Percentiles rank a stretch among this genome's conserved stretches.
These are phyloP conservation scores for Xerocomellus chrysenteron DNA, from an alignment of 768 basidiomycete species.

Conservation along the genomic window DNA sequence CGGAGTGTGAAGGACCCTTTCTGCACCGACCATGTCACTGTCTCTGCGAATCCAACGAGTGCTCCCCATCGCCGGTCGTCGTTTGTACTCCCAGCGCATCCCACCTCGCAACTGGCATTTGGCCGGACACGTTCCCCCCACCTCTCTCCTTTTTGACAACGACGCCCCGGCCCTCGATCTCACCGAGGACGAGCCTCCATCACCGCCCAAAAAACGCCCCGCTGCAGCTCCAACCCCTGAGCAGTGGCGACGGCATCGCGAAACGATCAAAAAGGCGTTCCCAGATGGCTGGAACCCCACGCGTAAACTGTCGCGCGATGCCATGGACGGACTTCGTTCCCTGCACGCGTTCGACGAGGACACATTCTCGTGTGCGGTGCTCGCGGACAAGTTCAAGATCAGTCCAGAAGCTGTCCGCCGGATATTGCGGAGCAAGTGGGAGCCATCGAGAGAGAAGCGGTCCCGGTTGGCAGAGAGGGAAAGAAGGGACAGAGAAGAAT, in stretches of 20 bases:
- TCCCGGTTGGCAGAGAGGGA: constrained; percentile 50
- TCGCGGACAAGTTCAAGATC: constrained; percentile 77
- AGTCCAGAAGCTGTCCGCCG: constrained; percentile 79
- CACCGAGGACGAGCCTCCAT: constrained; percentile 32
- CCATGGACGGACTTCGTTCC: constrained; percentile 77
- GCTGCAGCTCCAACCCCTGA: constrained; percentile 36
- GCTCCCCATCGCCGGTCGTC: constrained; percentile 15
- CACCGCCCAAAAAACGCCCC: constrained; percentile 19
- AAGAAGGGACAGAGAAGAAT: constrained; percentile 42
- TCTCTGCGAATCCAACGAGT: constrained; percentile 14
- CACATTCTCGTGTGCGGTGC: constrained; percentile 60
- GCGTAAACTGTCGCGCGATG: constrained; percentile 76
- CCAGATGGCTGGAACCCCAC: constrained; percentile 77
- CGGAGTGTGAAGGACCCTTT: constrained; percentile 15
- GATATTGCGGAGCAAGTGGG: constrained; percentile 76
- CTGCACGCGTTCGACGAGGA: constrained; percentile 64
- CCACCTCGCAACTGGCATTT: constrained; percentile 32
- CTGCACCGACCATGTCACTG: constrained; percentile 9
- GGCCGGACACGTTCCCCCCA: constrained; percentile 32
- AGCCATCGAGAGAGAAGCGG: constrained; percentile 55
- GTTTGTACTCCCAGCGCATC: constrained; percentile 25
- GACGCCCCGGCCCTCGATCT: constrained; percentile 23
- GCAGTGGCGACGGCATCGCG: constrained; percentile 51
- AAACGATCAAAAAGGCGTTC: constrained; percentile 50
- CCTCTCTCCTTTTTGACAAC: constrained; percentile 27